Evolutionary conservation across 352 stramenopile genomes (phyloP), one percentile per base, ranked within the genome.

Genomic region (Phytophthora chlamydospora): DNA sequence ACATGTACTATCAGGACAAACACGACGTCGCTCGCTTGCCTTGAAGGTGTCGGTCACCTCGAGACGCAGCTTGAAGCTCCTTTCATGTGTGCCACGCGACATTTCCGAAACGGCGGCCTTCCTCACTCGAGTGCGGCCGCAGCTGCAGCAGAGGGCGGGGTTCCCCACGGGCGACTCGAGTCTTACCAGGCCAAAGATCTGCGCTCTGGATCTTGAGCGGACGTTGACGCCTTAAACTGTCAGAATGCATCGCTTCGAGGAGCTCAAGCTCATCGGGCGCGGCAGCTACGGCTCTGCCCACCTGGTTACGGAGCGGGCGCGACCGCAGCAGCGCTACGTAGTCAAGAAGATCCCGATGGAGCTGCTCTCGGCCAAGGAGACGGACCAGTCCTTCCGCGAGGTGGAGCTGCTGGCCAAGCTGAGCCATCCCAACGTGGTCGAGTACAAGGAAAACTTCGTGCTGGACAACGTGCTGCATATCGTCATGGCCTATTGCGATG

Each of bases 401-500:
- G 92, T 97, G 24, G 84, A 98, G 55, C 75, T 98, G 33, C 71
- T 98, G 59, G 73, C 93, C 55, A 87, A 86, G 64, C 79, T 98
- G 48, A 83, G 88, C 40, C 91, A 98, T 59, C 93, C 95, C 12
- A 98, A 97, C 58, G 97, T 98, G 62, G 93, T 98, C 49, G 88
- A 95, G 50, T 98, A 98, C 75, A 96, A 90, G 53, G 95, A 98
- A 49, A 96, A 74, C 66, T 97, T 98, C 63, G 83, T 84, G 9
- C 54, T 76, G 39, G 66, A 79, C 44, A 81, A 90, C 45, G 77
- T 93, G 16, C 78, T 98, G 52, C 96, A 96, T 66, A 98, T 98
- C 58, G 89, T 97, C 49, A 98, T 98, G 95, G 89, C 91, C 24
- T 98, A 98, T 62, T 98, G 93, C 62, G 95, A 98, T 69, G 91